Base-by-base conservation (phyloP, 2,329 filamentous ascomycete species). In the Aureobasidium sp. region DNA sequence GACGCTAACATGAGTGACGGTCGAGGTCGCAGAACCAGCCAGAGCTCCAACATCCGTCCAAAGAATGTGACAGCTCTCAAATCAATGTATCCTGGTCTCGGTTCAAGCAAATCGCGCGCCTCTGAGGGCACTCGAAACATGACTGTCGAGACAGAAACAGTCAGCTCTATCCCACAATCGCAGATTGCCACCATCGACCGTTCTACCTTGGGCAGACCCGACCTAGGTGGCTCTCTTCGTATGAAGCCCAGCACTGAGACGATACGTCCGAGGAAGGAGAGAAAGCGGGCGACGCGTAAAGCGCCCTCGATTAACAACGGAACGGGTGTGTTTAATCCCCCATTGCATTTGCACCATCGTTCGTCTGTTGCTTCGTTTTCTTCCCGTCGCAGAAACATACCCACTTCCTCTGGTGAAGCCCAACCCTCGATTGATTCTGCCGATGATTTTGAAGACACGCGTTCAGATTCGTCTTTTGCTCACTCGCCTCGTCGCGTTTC, bases 141-240 rank as follows among this genome's bases (percentile, higher is more conserved):
- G 92, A 97, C 91, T 10, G 93, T 97, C 15, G 94, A 99, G 77
- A 97, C 94, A 0, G 94, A 99, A 75, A 96, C 92, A 0, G 94
- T 99, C 41, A 88, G 86, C 47, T 96, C 92, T 3, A 89, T 97
- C 61, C 91, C 92, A 12, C 92, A 96, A 71, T 84, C 92, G 32
- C 85, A 88, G 10, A 80, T 96, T 32, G 86, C 87, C 37, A 81
- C 75, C 39, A 79, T 79, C 48, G 85, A 87, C 64, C 78, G 84
- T 64, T 77, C 78, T 26, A 76, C 70, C 17, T 75, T 82, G n/a
- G 85, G 86, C 24, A 81, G 83, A 20, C 84, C 84, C 63, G 87
- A 88, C 47, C 75, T 78, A 32, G 85, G 81, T 68, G 87, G 89
- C 47, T 95, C 89, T 66, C 78, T 99, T 48, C 87, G 91, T 68